Evolutionary conservation across 148 eudicot species (phyloP).

Genomic region (Vaccinium darrowii): DNA sequence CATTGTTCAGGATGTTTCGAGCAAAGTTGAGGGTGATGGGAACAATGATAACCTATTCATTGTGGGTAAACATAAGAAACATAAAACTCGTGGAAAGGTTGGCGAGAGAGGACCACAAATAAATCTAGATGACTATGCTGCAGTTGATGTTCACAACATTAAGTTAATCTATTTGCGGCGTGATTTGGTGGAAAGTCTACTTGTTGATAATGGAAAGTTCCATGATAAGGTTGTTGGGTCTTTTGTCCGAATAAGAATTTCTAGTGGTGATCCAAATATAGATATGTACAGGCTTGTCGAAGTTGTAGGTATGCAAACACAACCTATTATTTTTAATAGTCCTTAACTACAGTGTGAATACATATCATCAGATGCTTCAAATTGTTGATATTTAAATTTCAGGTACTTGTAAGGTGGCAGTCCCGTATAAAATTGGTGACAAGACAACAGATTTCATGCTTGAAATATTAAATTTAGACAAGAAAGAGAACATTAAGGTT

Average conservation of each 20-base stretch:
- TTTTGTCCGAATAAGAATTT: slow-evolving; percentile 78
- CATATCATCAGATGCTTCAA: neutral
- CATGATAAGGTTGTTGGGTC: slow-evolving; percentile 85
- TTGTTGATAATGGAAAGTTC: slow-evolving; percentile 55
- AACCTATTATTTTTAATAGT: neutral
- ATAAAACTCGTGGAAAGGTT: slow-evolving; percentile 53
- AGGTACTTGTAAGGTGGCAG: slow-evolving; percentile 70
- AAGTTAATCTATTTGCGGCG: slow-evolving; percentile 76
- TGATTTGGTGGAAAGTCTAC: slow-evolving; percentile 63
- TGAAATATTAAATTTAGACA: slow-evolving; percentile 77
- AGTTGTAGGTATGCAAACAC: slow-evolving; percentile 64
- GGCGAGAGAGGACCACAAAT: slow-evolving; percentile 47
- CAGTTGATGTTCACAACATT: slow-evolving; percentile 82
- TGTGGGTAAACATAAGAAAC: slow-evolving; percentile 49
- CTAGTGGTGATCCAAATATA: slow-evolving; percentile 72
- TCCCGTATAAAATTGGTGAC: slow-evolving; percentile 60
- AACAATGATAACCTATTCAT: slow-evolving; percentile 31
- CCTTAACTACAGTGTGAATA: neutral
- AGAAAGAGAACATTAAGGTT: slow-evolving; percentile 67
- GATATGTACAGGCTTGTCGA: slow-evolving; percentile 86
- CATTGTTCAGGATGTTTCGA: slow-evolving; percentile 36
- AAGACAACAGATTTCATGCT: slow-evolving; percentile 62
- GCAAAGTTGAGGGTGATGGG: slow-evolving; percentile 43
- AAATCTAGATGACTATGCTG: slow-evolving; percentile 79
- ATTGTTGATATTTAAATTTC: slow-evolving; percentile 24